Base-by-base conservation (phyloP, 768 basidiomycete genomes). In the Phylloporus sp. region DNA sequence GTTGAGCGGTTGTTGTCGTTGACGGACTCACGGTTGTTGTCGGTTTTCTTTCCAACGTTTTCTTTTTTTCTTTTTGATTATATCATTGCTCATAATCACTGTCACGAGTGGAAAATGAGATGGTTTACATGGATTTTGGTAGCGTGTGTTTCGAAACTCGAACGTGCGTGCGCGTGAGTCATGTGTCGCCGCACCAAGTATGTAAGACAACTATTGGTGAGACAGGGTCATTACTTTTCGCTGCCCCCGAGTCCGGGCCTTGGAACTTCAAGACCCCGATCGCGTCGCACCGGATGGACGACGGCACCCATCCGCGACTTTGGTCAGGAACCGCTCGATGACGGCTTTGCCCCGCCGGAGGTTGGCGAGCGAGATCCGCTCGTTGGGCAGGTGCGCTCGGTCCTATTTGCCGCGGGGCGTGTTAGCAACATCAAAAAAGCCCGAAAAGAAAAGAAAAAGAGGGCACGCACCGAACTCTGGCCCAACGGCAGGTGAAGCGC, bases 401-500 rank as follows among this genome's bases (percentile, higher is more conserved):
- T 88, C 92, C 90, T 86, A 55, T 39, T n/a, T 21, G 15, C 15
- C 7, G n/a, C 22, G 21, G 10, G 2, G 6, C 5, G n/a, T n/a
- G n/a, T n/a, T n/a, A n/a, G n/a, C 11, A 21, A 4, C 9, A 33
- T 8, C 13, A 21, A 5, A 9, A 4, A 21, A 8, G 14, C 15
- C 13, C 3, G 18, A 9, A 15, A 5, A 22, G 17, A 5, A 27
- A 18, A 11, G 3, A 10, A 2, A 8, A 14, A 26, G 2, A 13
- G 22, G 9, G 32, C 15, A 70, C 82, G 61, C 53, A 90, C 90
- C 32, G 84, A 81, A 64, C 87, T 89, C 62, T 95, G 91, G 0
- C 95, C 96, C 69, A 99, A 81, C 0, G 96, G 96, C 3, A 99
- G 75, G 67, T 99, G 96, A 10, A 98, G 74, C 17, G 91, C 91